Evolutionary conservation across 768 basidiomycete species (phyloP), one percentile per base, ranked within the genome.

Genomic region (Hypholoma fasciculare): DNA sequence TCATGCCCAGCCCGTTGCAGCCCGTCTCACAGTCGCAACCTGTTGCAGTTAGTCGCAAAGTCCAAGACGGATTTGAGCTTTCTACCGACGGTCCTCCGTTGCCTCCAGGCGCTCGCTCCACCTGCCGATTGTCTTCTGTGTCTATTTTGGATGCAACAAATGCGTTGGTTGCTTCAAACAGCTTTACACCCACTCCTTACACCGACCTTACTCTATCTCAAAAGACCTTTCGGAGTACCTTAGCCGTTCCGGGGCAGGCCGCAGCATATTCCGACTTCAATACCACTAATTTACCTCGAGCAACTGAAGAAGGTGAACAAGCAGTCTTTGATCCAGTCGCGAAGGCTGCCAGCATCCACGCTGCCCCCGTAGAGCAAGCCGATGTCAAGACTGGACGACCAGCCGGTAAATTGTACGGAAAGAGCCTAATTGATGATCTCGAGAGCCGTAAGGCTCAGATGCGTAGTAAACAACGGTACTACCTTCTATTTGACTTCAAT

Each of bases 1-100:
- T 97, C 60, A 96, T 97, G 95, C 95, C 95, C 9, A 90, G 89
- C 60, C 92, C 93, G 1, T 75, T 96, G 38, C 90, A 95, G 64
- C 74, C 78, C 51, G 65, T 72, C 16, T 66, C 75, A 16, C 64
- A 71, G 38, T 61, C 71, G 26, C 61, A 72, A 19, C 61, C 77
- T 16, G 69, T 75, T n/a, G 66, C 75, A 44, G 58, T 77, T 14
- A 61, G 65, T 42, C 67, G 66, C 3, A 72, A 69, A 40, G 64
- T 77, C 34, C 75, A 78, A 48, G 83, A 83, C 49, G 88, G 87
- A 8, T 90, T 92, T 69, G 78, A 84, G 68, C 69, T 79, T 46
- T 82, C 86, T 14, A 76, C 77, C 12, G 90, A 94, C 69, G 90
- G 87, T 0, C 86, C 88, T 49, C 93, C 93, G 23, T 75, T 95